Percentiles rank a stretch among this genome's conserved stretches.
Conservation (phyloP, 805 yeast species). For the Candida ortonii region DNA sequence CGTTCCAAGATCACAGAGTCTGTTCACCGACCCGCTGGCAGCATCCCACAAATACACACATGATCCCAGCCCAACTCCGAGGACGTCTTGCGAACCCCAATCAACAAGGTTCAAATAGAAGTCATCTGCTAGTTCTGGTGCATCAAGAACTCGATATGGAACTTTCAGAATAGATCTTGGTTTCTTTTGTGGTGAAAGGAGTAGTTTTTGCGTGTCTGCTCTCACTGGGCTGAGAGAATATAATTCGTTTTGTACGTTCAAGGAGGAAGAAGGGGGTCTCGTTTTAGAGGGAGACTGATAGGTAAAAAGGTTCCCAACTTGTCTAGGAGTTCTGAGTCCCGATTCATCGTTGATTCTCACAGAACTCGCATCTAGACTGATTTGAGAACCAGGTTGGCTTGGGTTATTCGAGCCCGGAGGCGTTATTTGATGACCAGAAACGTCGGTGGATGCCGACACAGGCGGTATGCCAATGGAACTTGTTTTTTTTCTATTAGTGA, state of each 20-base stretch:
- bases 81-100: conserved; percentile 87
- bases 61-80: conserved; percentile 88
- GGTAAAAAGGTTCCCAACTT: conserved; percentile 60
- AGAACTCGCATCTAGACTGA: conserved; percentile 12
- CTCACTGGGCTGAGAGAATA: conserved; percentile 86
- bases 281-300: conserved; percentile 69
- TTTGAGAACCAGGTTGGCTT: conserved; percentile 18
- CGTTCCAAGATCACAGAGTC: conserved; percentile 67
- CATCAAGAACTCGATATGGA: conserved; percentile 91
- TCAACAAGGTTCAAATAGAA: conserved; percentile 89
- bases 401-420: conserved; percentile 28
- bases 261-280: conserved; percentile 55
- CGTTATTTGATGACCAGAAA: conserved; percentile 21
- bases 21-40: conserved; percentile 72
- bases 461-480: conserved; percentile 9
- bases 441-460: conserved; percentile 14
- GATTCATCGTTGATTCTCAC: conserved; percentile 18
- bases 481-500: conserved; percentile 16
- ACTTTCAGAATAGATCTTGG: conserved; percentile 77
- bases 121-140: conserved; percentile 93
- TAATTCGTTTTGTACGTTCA: conserved; percentile 67
- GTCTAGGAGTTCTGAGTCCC: conserved; percentile 32
- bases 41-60: conserved; percentile 92
- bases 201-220: conserved; percentile 75
- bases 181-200: conserved; percentile 79